phyloP scores from a whole-genome alignment of 768 basidiomycete genomes.

The Lactarius evosmus region DNA sequence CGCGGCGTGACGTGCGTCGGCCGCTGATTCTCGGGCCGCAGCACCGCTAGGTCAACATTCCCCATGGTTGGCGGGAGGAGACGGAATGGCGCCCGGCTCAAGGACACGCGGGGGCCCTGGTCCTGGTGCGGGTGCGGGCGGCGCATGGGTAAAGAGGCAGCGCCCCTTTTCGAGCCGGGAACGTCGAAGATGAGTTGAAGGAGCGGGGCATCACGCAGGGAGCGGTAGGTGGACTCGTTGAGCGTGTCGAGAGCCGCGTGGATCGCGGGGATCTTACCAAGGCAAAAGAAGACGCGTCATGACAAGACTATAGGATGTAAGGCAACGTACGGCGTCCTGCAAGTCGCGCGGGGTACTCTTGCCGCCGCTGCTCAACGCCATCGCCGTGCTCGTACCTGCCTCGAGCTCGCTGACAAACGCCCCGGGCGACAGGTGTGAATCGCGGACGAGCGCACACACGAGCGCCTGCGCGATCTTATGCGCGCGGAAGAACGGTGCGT shows the following conservation, averaged over 20 bases:
- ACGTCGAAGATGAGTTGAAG: conserved; percentile 10
- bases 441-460: conserved; percentile 16
- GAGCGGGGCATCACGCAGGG: conserved; percentile 12
- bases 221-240: not conserved
- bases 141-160: not conserved
- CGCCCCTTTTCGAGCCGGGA: not conserved
- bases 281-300: not conserved
- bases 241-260: conserved; percentile 17
- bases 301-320: not conserved
- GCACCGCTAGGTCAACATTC: conserved; percentile 54
- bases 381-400: not conserved
- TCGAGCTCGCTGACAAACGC: conserved; percentile 13
- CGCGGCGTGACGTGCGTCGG: conserved; percentile 62
- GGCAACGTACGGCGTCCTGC: conserved; percentile 18
- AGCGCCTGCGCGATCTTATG: conserved; percentile 19
- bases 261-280: conserved; percentile 12
- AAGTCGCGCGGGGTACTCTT: conserved; percentile 2
- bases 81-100: conserved; percentile 19
- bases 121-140: not conserved
- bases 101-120: not conserved
- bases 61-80: conserved; percentile 27
- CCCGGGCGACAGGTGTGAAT: not conserved
- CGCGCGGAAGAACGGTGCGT: conserved; percentile 15
- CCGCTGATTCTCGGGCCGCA: conserved; percentile 51
- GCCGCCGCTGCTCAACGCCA: not conserved